Percentiles rank a stretch among this genome's conserved stretches.
Conservation (phyloP, 129 eudicot species). For the Gnaphalium uliginosum region DNA sequence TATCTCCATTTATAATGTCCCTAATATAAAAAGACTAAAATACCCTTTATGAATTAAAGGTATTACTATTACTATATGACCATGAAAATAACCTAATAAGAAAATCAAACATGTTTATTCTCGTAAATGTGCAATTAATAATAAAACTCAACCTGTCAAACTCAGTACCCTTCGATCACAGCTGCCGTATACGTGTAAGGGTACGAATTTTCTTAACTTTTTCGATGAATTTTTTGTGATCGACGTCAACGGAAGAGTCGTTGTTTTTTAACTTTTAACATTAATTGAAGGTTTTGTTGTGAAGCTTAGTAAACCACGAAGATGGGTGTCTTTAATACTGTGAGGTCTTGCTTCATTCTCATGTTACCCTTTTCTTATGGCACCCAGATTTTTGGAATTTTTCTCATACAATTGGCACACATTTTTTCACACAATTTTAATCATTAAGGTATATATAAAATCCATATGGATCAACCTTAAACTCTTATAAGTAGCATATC, state of each 20-base stretch:
- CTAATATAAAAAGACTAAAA: conserved; percentile 22
- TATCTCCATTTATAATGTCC: conserved; percentile 22
- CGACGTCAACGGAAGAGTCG: conserved; percentile 25
- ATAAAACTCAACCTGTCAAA: conserved; percentile 24
- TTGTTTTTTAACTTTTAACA: conserved; percentile 46
- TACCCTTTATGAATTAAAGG: conserved; percentile 24
- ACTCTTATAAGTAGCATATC: neutral
- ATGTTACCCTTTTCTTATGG: conserved; percentile 46
- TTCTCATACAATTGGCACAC: conserved; percentile 13
- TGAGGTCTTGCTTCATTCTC: conserved; percentile 45
- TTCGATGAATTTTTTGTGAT: conserved; percentile 16
- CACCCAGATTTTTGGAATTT: conserved; percentile 39
- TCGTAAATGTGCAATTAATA: conserved; percentile 20
- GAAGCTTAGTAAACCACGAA: conserved; percentile 33
- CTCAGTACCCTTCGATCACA: conserved; percentile 29
- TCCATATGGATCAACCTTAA: neutral
- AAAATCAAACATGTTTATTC: conserved; percentile 19
- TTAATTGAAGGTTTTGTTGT: conserved; percentile 36
- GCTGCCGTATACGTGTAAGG: conserved; percentile 53
- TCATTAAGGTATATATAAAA: neutral
- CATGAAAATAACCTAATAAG: conserved; percentile 28
- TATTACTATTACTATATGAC: neutral
- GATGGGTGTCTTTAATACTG: conserved; percentile 23
- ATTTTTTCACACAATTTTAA: neutral
- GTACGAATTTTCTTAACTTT: conserved; percentile 20